These are phyloP conservation scores for Salix koriyanagi DNA, from an alignment of 345 rosid genomes.

Conservation along the genomic window DNA sequence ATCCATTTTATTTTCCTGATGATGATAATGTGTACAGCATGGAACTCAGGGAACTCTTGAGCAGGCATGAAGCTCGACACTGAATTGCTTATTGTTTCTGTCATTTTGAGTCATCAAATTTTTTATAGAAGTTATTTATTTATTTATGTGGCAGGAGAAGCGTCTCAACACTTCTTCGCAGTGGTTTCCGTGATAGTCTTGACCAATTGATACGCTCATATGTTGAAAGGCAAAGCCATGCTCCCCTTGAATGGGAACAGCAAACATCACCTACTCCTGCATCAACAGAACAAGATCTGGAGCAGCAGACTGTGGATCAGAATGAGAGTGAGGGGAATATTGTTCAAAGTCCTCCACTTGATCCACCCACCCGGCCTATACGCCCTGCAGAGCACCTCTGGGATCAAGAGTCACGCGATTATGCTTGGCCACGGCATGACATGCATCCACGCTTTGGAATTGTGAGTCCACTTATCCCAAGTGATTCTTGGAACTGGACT, in stretches of 20 bases:
- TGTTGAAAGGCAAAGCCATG: conserved; percentile 77
- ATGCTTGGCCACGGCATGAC: conserved; percentile 59
- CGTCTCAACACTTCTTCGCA: conserved; percentile 82
- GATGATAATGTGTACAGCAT: conserved; percentile 57
- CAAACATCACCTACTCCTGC: conserved; percentile 43
- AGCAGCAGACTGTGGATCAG: conserved; percentile 49
- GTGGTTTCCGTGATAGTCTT: conserved; percentile 87
- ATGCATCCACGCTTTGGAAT: conserved; percentile 69
- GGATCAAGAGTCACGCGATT: conserved; percentile 54
- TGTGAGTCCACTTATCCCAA: conserved; percentile 36
- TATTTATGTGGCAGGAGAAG: conserved; percentile 61
- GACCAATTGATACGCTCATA: conserved; percentile 79
- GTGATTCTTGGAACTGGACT: conserved; percentile 7
- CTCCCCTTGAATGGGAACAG: conserved; percentile 62
- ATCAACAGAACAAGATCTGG: conserved; percentile 46
- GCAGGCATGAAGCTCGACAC: conserved; percentile 48
- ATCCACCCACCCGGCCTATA: conserved; percentile 43
- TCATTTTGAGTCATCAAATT: background rate
- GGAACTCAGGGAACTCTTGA: conserved; percentile 81
- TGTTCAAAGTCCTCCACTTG: conserved; percentile 41
- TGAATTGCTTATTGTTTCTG: background rate
- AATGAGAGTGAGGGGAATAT: conserved; percentile 42
- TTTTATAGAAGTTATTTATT: conserved; percentile 11
- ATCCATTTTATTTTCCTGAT: conserved; percentile 49
- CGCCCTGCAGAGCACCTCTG: conserved; percentile 54